Base-by-base conservation (phyloP, 2,329 filamentous ascomycete genomes). In the Rutstroemia sp. region DNA sequence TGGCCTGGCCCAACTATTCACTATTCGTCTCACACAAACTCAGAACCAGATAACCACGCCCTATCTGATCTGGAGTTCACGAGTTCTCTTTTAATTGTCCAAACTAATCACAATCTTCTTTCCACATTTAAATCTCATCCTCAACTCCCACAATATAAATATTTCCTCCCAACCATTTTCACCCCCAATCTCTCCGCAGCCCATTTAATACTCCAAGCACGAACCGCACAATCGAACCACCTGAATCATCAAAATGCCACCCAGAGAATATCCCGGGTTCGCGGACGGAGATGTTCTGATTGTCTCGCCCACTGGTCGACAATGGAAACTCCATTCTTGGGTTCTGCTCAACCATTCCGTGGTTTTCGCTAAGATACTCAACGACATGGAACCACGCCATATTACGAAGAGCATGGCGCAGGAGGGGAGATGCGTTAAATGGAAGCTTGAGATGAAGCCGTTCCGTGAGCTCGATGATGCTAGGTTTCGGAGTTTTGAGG, bases 261-360 rank as follows among this genome's bases (percentile, higher is more conserved):
- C 19, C 19, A 23, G 19, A 45, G n/a, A 19, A 45, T 42, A 23
- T 1, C 60, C 62, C 1, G 19, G 52, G 12, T 66, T 65, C 25
- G 8, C 21, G 1, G 64, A 66, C 44, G 65, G 60, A 1, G 65
- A 69, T 53, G 63, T 68, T 6, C 49, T 64, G 19, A 66, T 69
- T 8, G 49, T 54, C 3, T 63, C 63, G 2, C 60, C 58, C 4
- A 59, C 59, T 16, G 66, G 66, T 6, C 59, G 56, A 10, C 42
- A 47, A 4, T 69, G 67, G 67, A 64, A 64, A 25, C 51, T 68
- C 1, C 60, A 66, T 37, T 59, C 56, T 10, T 54, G 57, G 14
- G 60, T 61, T 14, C 51, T 68, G 4, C 42, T 30, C 12, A 58
- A 64, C 37, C 54, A 58, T 5, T 66, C 65, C 5, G 10, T 49